Conservation (phyloP, 164 flowering plant genomes). For the Aristolochia californica region DNA sequence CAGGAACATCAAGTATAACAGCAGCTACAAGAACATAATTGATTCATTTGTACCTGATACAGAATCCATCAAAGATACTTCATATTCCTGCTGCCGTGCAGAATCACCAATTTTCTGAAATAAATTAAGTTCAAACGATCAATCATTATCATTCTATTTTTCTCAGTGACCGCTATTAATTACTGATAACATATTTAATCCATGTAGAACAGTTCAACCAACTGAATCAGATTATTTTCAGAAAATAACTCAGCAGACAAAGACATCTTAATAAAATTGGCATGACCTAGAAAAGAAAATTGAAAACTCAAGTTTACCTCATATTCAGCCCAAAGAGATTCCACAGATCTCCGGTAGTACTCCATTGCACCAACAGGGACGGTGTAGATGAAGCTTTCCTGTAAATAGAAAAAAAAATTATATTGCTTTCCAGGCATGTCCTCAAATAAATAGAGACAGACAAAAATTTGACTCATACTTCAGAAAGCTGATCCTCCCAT, state of each 20-base stretch:
- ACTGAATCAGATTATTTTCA: too few species aligned
- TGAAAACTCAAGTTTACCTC: conserved; percentile 33
- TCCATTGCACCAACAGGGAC: conserved; percentile 69
- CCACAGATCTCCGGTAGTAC: conserved; percentile 61
- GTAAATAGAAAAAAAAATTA: conserved; percentile 7
- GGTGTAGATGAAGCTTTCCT: conserved; percentile 75
- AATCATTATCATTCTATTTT: too few species aligned
- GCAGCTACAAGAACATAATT: neutral
- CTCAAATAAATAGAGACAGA: neutral
- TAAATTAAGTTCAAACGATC: neutral
- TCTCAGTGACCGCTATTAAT: too few species aligned
- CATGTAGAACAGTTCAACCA: too few species aligned
- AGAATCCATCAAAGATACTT: conserved; percentile 48
- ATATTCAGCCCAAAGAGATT: conserved; percentile 37
- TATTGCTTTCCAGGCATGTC: neutral
- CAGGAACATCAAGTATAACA: neutral
- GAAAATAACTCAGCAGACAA: too few species aligned
- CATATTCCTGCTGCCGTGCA: conserved; percentile 58
- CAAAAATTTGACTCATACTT: conserved; percentile 30
- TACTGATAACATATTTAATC: too few species aligned
- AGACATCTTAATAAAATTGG: too few species aligned
- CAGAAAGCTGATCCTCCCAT: conserved; percentile 51
- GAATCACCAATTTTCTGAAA: conserved; percentile 53
- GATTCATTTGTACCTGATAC: conserved; percentile 41
- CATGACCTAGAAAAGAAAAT: too few species aligned